These are phyloP conservation scores for Microbotryomycetes sp. DNA, from an alignment of 1,284 basidiomycete species.

Conservation along the genomic window DNA sequence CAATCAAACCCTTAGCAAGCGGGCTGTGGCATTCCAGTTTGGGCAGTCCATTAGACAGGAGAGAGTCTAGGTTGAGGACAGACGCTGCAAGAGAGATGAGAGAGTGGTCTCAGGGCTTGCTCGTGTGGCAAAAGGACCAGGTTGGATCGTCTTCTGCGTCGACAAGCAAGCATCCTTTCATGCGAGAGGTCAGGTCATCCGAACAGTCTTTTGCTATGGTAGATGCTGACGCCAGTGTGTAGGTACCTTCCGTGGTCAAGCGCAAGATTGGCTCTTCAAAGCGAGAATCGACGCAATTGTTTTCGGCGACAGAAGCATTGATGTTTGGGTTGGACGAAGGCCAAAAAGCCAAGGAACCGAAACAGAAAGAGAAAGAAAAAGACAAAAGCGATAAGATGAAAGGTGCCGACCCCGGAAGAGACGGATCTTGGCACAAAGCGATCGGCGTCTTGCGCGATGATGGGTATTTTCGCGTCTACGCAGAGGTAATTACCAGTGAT, in stretches of 20 bases:
- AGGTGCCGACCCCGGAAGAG: background rate
- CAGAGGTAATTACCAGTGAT: conserved; percentile 19
- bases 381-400: background rate
- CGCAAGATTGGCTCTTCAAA: conserved; percentile 21
- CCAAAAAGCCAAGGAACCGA: conserved; percentile 10
- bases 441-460: conserved; percentile 27
- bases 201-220: no score
- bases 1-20: background rate
- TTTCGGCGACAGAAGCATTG: conserved; percentile 25
- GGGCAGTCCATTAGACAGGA: background rate
- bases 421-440: conserved; percentile 15
- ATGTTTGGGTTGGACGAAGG: conserved; percentile 13
- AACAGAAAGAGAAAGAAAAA: conserved; percentile 10
- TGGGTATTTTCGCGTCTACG: conserved; percentile 22
- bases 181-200: conserved; percentile 25
- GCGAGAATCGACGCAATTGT: conserved; percentile 26
- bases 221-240: no score
- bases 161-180: conserved; percentile 17
- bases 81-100: conserved; percentile 5
- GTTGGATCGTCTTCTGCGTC: background rate
- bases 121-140: conserved; percentile 19
- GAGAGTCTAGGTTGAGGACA: no score
- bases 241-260: conserved; percentile 28
- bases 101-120: conserved; percentile 29
- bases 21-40: background rate